phyloP scores from a whole-genome alignment of 176 grass and related monocot genomes.

The Hyparrhenia diplandra region DNA sequence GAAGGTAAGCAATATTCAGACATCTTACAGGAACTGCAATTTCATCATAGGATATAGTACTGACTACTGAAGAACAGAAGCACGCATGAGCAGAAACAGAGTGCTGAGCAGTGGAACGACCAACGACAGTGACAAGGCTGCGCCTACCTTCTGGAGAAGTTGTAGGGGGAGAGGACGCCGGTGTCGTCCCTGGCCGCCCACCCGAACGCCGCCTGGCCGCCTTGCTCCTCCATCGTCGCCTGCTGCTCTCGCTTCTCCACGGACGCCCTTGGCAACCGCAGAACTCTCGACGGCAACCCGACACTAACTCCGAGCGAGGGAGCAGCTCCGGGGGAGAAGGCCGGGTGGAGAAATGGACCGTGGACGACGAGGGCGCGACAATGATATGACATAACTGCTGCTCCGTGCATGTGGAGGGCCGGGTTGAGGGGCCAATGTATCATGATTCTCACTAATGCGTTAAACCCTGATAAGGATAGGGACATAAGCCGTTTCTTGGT shows the following conservation, averaged over 20 bases:
- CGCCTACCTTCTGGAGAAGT: conserved; percentile 52
- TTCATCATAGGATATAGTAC: not conserved
- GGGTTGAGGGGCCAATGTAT: too few species aligned
- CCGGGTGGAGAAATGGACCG: not conserved
- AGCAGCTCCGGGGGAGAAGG: not conserved
- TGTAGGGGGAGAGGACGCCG: conserved; percentile 57
- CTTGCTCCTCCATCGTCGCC: conserved; percentile 33
- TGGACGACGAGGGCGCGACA: not conserved
- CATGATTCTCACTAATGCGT: not conserved
- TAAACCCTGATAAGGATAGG: not conserved
- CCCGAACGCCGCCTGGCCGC: conserved; percentile 37
- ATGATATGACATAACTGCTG: conserved; percentile 16
- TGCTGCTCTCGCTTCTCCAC: conserved; percentile 6
- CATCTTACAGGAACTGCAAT: not conserved
- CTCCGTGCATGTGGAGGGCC: too few species aligned
- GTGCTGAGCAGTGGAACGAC: not conserved
- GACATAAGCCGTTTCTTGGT: not conserved
- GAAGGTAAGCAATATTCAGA: not conserved
- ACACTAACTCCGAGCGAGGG: not conserved
- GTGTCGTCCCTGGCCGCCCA: conserved; percentile 66
- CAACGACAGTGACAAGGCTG: not conserved
- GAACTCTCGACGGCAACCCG: not conserved
- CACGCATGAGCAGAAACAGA: not conserved
- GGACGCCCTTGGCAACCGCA: not conserved
- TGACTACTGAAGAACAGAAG: not conserved